Conservation (phyloP, 2,329 filamentous ascomycete species). For the Penicillium sp. region DNA sequence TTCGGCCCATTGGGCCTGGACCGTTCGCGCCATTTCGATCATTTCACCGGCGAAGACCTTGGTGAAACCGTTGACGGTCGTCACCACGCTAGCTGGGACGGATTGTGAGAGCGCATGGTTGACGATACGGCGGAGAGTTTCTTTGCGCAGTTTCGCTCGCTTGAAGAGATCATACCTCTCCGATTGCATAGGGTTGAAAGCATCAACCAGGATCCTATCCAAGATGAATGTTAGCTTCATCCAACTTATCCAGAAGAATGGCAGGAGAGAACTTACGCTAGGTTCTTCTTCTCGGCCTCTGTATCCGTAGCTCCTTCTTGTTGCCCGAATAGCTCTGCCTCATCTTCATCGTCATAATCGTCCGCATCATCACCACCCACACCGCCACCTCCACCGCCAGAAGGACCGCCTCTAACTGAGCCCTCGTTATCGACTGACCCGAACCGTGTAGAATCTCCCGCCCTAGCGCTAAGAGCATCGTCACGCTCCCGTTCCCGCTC, state of each 20-base stretch:
- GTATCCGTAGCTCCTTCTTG: constrained; percentile 48
- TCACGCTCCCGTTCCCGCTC: constrained; percentile 35
- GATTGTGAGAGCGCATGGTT: constrained; percentile 67
- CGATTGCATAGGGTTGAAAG: constrained; percentile 49
- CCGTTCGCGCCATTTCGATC: constrained; percentile 62
- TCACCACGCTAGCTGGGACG: constrained; percentile 62
- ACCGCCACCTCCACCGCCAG: constrained; percentile 33
- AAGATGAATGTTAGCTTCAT: constrained; percentile 8
- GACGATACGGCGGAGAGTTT: constrained; percentile 55
- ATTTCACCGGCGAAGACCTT: constrained; percentile 67
- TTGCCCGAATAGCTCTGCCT: constrained; percentile 45
- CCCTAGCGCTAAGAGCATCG: constrained; percentile 30
- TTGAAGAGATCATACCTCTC: constrained; percentile 51
- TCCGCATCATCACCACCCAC: constrained; percentile 49
- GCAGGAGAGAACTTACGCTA: constrained; percentile 39
- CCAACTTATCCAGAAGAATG: not conserved
- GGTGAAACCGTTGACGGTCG: constrained; percentile 62
- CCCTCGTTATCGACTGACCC: constrained; percentile 37
- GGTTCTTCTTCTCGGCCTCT: constrained; percentile 52
- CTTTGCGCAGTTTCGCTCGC: constrained; percentile 50
- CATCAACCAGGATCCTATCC: constrained; percentile 44
- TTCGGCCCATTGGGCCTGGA: constrained; percentile 55
- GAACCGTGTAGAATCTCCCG: constrained; percentile 24
- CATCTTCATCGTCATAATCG: constrained; percentile 51
- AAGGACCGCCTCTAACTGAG: constrained; percentile 31